phyloP scores from a whole-genome alignment of 345 rosid genomes.

The Eucalyptus cloeziana region DNA sequence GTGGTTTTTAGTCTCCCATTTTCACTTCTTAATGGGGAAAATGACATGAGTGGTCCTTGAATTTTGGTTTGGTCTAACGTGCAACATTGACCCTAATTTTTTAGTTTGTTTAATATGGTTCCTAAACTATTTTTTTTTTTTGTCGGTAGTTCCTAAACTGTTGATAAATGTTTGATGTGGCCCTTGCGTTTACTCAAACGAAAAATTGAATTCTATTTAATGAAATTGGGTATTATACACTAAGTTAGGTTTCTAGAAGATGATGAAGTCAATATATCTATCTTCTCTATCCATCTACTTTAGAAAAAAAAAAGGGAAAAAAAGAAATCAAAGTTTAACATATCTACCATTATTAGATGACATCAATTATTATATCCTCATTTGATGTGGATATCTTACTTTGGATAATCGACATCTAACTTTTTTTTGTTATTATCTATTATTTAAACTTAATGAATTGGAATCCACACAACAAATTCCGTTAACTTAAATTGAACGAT shows the following conservation, averaged over 20 bases:
- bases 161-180: neutral
- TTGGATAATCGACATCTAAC: neutral
- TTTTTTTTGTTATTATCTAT: neutral
- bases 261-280: neutral
- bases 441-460: neutral
- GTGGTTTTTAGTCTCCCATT: neutral
- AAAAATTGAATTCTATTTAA: neutral
- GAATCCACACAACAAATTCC: rapidly evolving
- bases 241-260: neutral
- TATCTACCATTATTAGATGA: rapidly evolving
- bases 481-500: neutral
- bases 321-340: neutral
- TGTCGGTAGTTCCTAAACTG: rapidly evolving
- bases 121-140: no score
- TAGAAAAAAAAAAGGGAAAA: neutral
- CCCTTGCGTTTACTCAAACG: neutral
- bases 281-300: neutral
- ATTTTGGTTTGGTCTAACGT: neutral
- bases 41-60: neutral
- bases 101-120: neutral
- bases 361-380: neutral
- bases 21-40: neutral
- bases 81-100: rapidly evolving
- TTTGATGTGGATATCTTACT: neutral
- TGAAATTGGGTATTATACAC: neutral